Base-by-base conservation (phyloP, 345 rosid species). In the Salix dunnii region DNA sequence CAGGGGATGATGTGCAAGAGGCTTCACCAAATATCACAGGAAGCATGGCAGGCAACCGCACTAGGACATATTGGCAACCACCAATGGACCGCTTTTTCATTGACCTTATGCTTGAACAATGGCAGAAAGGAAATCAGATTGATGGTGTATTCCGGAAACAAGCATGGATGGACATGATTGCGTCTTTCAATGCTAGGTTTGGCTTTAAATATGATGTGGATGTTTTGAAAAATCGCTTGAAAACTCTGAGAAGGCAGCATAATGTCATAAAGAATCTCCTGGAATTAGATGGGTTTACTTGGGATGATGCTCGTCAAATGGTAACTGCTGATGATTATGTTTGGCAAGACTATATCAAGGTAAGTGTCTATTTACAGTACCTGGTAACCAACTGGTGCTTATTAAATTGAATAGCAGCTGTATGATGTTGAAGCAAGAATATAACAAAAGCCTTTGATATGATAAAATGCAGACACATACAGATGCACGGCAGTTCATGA, bases 281-380 rank as follows among this genome's bases (percentile, higher is more conserved):
- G 70, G 83, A 90, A 68, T 71, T 86, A 67, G 89, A 91, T 77
- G 97, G 94, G 27, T 94, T 94, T 76, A 63, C 81, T 67, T 94
- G 98, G 98, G 90, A 94, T 81, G 91, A 91, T 82, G 82, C 88
- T 58, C 93, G 93, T 43, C 92, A 91, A 84, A 91, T 90, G 98
- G 91, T 91, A 81, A 87, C 88, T 43, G 97, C 97, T 40, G 92
- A 94, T 82, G 94, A 92, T 85, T 81, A 68, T 76, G 90, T 90
- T 21, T 94, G 98, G 98, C 98, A 92, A 82, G 93, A 87, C 49
- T 87, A 90, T 79, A 90, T 92, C 71, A 90, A 92, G 96, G 98
- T 92, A 73, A 28, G 77, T 51, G 12, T 51, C 17, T 53, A 27
- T 36, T 27, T 74, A 72, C 30, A 46, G 36, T 63, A 67, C 38